phyloP scores from a whole-genome alignment of 106 monocot genomes.

The Allium cepa region DNA sequence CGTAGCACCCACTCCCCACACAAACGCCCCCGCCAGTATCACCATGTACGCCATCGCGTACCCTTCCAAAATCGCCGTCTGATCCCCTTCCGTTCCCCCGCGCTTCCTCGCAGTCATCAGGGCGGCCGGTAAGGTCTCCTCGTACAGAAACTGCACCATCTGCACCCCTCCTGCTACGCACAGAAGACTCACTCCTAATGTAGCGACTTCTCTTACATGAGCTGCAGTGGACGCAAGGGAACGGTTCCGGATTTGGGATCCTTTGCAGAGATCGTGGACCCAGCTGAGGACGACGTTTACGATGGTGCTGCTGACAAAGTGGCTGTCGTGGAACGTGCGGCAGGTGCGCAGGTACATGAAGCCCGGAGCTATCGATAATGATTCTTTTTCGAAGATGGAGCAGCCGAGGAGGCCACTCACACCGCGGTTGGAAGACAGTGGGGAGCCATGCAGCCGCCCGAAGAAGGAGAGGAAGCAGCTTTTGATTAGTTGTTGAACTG shows the following conservation, averaged over 20 bases:
- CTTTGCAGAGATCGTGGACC: conserved; percentile 26
- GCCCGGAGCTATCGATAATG: conserved; percentile 46
- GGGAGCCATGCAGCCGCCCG: conserved; percentile 16
- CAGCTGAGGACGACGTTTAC: conserved; percentile 45
- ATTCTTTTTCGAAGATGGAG: conserved; percentile 23
- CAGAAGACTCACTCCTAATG: conserved; percentile 56
- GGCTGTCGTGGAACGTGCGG: conserved; percentile 60
- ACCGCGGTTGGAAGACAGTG: conserved; percentile 22
- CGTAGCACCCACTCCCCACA: conserved; percentile 54
- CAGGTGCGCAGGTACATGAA: conserved; percentile 74
- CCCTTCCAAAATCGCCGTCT: conserved; percentile 51
- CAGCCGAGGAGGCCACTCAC: conserved; percentile 67
- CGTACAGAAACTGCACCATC: conserved; percentile 66
- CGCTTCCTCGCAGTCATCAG: conserved; percentile 31
- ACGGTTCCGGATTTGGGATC: conserved; percentile 5
- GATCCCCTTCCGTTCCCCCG: neutral
- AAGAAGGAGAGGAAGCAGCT: conserved; percentile 85
- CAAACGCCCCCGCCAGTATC: conserved; percentile 40
- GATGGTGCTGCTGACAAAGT: conserved; percentile 48
- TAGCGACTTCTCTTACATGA: conserved; percentile 43
- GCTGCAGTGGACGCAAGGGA: conserved; percentile 45
- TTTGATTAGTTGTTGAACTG: conserved; percentile 56
- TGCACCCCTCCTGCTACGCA: conserved; percentile 53
- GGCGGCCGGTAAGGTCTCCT: conserved; percentile 68
- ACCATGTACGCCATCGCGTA: conserved; percentile 74